These are phyloP conservation scores for Phytophthora ohioensis DNA, from an alignment of 352 stramenopile genomes.

Conservation along the genomic window DNA sequence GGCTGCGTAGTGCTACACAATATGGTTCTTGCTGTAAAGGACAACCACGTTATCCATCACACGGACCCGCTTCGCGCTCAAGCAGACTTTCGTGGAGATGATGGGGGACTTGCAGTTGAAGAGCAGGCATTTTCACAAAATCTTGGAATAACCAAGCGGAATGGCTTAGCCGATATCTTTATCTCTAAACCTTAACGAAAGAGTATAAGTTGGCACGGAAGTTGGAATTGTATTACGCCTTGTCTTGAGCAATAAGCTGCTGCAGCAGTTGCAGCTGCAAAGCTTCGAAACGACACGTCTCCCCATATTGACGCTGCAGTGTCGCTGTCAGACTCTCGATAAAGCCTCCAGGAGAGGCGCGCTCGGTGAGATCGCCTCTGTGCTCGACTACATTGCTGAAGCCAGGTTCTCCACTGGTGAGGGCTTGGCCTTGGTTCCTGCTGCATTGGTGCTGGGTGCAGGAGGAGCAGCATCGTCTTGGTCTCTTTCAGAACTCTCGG, in stretches of 20 bases:
- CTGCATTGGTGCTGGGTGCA: not conserved
- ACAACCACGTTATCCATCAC: not conserved
- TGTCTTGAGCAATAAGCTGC: not conserved
- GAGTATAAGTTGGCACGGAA: not conserved
- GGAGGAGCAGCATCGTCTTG: not conserved
- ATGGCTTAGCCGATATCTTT: conserved; percentile 8
- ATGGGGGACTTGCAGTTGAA: not conserved
- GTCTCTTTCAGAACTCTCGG: not conserved
- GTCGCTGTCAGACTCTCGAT: not conserved
- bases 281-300: conserved; percentile 6
- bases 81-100: not conserved
- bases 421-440: not conserved
- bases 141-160: not conserved
- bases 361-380: conserved; percentile 6
- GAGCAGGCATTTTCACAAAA: conserved; percentile 10
- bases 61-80: not conserved
- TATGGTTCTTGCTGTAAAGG: conserved; percentile 1
- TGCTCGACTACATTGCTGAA: conserved; percentile 3
- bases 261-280: conserved; percentile 10
- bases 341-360: not conserved
- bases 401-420: conserved; percentile 3
- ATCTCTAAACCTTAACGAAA: not conserved
- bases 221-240: not conserved
- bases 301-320: conserved; percentile 1
- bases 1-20: conserved; percentile 28